Base-by-base conservation (phyloP, 805 yeast species). In the Zygosaccharomyces pseudorouxii region DNA sequence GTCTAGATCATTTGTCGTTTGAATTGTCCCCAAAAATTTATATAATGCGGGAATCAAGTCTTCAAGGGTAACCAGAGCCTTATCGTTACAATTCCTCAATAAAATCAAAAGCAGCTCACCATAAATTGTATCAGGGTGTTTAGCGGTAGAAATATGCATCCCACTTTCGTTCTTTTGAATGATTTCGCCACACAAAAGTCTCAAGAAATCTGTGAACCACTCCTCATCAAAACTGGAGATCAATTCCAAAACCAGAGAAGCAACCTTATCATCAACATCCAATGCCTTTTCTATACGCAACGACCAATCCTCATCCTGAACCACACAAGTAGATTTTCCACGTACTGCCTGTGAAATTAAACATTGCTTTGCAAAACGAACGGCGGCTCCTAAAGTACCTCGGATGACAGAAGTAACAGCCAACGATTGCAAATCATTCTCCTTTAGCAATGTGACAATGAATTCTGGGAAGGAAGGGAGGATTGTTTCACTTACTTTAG, bases 251-350 rank as follows among this genome's bases (percentile, higher is more conserved):
- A 45, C 47, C 4, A 58, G 18, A 5, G 20, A 6, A 5, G 38
- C 11, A 1, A 85, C 86, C 2, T 56, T 60, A 0, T 72, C 72
- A 58, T 89, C 95, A 37, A 76, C 67, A 36, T 79, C 84, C 9
- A 86, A 45, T 0, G 92, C 86, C 50, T 80, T 86, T 8, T 84
- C 88, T 22, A 86, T 57, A 57, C 92, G 73, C 0, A 77, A 67
- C 3, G 72, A 69, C 96, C 96, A 89, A 45, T 84, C 83, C 52
- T 83, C 84, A 61, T 89, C 96, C 19, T 75, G 68, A 0, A 78
- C 78, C 41, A 87, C 63, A 1, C 82, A 81, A 0, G 89, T 81
- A 0, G 65, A 54, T 12, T 74, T 69, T 0, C 71, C 78, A n/a
- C 60, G 56, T 1, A 80, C 67, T 0, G 93, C 78, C 52, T 85